Base-by-base conservation (phyloP, 495 filamentous ascomycete genomes). In the Pseudomonodictys pantanalensis region DNA sequence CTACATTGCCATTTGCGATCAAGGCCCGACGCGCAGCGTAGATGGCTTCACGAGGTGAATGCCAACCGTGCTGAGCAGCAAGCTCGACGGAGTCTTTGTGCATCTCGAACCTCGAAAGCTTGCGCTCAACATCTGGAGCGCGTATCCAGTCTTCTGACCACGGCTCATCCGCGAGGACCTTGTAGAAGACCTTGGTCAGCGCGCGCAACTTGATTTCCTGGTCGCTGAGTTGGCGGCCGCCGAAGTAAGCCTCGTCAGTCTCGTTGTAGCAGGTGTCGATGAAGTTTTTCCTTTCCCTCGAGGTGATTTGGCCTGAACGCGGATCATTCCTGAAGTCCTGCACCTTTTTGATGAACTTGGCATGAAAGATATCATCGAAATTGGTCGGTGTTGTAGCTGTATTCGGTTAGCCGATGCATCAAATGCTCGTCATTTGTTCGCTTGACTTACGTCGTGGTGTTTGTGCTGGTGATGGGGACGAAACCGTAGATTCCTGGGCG, bases 71-170 rank as follows among this genome's bases (percentile, higher is more conserved):
- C 18, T 62, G 2, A 15, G 50, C 35, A 23, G 58, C 58, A 11
- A 67, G 55, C 1, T 50, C 49, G 24, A 50, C 26, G 18, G 59
- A 56, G 23, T 59, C 64, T 28, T 35, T 43, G 38, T 62, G 53
- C 52, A 62, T 51, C 33, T 67, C 64, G 23, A 63, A 67, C 8
- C 58, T 28, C 0, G 64, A 67, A 3, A 67, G 59, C 23, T 67
- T 67, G 5, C 64, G 41, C 41, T 67, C 64, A 18, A 63, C 64
- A 33, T 67, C 64, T 12, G 39, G 59, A 28, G 58, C 42, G 1
- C 59, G 47, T 44, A 67, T 67, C 64, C 64, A 67, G 29, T 67
- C 59, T 7, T 63, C 54, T 7, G 52, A 47, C 64, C 64, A 67
- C 2, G 64, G 64, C 30, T 67, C 53, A 6, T 67, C 64, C 41